These are phyloP conservation scores for Coemansia sp. DNA, from an alignment of 192 early-diverging fungal species.

Conservation along the genomic window DNA sequence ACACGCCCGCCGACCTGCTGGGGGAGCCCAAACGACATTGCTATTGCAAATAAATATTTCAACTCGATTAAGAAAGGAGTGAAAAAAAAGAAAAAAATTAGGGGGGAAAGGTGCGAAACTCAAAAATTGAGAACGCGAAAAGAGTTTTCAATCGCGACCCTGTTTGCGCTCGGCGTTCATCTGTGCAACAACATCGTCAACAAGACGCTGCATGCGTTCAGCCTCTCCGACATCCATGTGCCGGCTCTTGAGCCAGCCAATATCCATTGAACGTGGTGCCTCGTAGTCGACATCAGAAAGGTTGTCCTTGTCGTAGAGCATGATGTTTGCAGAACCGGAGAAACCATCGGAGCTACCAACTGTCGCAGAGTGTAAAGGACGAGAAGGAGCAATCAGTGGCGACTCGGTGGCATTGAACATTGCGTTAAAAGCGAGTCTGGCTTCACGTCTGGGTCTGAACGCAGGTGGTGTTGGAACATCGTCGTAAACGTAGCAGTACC, in stretches of 20 bases:
- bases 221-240: constrained; percentile 43
- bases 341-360: not conserved
- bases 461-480: constrained; percentile 39
- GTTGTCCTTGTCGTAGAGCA: not conserved
- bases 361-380: not conserved
- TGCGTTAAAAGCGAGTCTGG: constrained; percentile 10
- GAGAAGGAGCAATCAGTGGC: not conserved
- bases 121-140: not conserved
- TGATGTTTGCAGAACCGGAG: not conserved
- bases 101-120: not conserved
- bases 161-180: constrained; percentile 50
- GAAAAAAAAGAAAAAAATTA: not conserved
- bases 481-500: constrained; percentile 52
- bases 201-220: constrained; percentile 45
- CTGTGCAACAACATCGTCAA: constrained; percentile 40
- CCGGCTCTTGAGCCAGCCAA: constrained; percentile 28
- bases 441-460: constrained; percentile 1
- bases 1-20: constrained; percentile 42
- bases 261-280: constrained; percentile 39
- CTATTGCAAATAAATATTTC: not conserved
- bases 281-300: constrained; percentile 19
- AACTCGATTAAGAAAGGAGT: not conserved
- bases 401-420: constrained; percentile 6
- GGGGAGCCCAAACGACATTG: constrained; percentile 23
- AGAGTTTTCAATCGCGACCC: too few species aligned